Percentiles rank a stretch among this genome's conserved stretches.
Evolutionary conservation across 164 flowering plant genomes (phyloP).

Genomic region (Warburgia ugandensis): DNA sequence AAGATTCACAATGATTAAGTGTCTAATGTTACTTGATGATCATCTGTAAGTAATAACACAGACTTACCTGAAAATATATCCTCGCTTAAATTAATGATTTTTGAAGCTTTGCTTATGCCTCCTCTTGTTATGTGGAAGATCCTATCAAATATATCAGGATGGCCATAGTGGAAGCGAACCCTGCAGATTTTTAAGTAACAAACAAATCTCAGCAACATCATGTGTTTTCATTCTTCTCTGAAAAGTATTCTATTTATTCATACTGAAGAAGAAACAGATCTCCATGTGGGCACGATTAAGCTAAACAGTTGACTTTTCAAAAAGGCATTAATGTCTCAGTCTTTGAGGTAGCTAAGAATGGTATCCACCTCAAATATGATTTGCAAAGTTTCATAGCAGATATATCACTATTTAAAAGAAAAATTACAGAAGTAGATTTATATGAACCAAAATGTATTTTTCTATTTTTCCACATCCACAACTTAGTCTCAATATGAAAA

Average conservation of each 20-base stretch:
- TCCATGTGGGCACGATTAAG: neutral
- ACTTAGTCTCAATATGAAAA: too few relatives aligned
- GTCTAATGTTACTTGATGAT: neutral
- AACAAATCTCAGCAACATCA: slow-evolving; percentile 2
- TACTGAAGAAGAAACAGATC: too few relatives aligned
- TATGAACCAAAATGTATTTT: too few relatives aligned
- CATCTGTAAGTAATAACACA: neutral
- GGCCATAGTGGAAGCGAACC: slow-evolving; percentile 43
- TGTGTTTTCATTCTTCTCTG: neutral
- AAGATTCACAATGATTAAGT: slow-evolving; percentile 5
- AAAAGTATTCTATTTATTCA: too few relatives aligned
- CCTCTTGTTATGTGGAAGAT: slow-evolving; percentile 38
- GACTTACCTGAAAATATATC: slow-evolving; percentile 36
- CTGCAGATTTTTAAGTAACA: slow-evolving; percentile 12
- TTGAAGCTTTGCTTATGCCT: slow-evolving; percentile 40
- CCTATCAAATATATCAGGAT: slow-evolving; percentile 41
- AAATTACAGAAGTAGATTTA: too few relatives aligned
- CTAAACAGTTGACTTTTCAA: too few relatives aligned
- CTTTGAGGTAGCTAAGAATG: too few relatives aligned
- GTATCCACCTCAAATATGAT: too few relatives aligned
- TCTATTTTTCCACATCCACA: too few relatives aligned
- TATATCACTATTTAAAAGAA: too few relatives aligned
- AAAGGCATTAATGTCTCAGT: too few relatives aligned
- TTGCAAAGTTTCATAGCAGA: too few relatives aligned
- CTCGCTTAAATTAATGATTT: slow-evolving; percentile 31